Conservation (phyloP, 495 filamentous ascomycete genomes). For the Lindgomyces ingoldianus region DNA sequence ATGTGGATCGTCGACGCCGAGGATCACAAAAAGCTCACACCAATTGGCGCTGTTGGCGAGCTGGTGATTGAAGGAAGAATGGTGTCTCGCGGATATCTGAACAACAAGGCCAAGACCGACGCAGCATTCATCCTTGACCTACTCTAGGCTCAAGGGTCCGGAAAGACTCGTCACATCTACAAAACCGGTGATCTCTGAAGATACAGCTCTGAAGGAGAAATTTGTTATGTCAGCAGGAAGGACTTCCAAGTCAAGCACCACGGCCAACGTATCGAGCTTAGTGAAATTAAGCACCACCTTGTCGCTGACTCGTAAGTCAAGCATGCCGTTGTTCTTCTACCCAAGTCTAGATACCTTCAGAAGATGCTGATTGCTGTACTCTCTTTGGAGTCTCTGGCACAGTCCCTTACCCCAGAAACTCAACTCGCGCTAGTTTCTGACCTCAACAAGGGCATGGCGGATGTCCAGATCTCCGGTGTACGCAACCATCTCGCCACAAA, state of each 20-base stretch:
- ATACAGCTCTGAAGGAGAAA: conserved; percentile 45
- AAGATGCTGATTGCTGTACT: conserved; percentile 28
- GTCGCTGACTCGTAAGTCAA: conserved; percentile 41
- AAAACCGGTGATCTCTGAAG: conserved; percentile 47
- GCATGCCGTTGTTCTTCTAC: conserved; percentile 47
- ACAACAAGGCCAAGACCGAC: conserved; percentile 39
- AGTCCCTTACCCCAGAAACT: conserved; percentile 12
- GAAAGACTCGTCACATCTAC: conserved; percentile 41
- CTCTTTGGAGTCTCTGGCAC: conserved; percentile 15
- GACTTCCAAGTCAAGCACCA: conserved; percentile 53
- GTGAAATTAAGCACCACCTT: conserved; percentile 34
- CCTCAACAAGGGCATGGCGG: conserved; percentile 21
- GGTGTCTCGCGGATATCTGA: conserved; percentile 46
- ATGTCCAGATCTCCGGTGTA: conserved; percentile 16
- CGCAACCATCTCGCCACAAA: conserved; percentile 18
- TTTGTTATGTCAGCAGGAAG: conserved; percentile 47
- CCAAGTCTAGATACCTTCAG: conserved; percentile 22
- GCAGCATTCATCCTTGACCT: conserved; percentile 38
- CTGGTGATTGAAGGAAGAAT: conserved; percentile 52
- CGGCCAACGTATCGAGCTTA: conserved; percentile 47
- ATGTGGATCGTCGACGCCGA: conserved; percentile 43
- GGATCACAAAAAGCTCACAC: conserved; percentile 45
- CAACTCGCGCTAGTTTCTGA: conserved; percentile 20
- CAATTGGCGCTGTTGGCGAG: conserved; percentile 52
- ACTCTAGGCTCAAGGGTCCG: conserved; percentile 5